Conservation (phyloP, 176 grass and related monocot genomes). For the Olyra latifolia region DNA sequence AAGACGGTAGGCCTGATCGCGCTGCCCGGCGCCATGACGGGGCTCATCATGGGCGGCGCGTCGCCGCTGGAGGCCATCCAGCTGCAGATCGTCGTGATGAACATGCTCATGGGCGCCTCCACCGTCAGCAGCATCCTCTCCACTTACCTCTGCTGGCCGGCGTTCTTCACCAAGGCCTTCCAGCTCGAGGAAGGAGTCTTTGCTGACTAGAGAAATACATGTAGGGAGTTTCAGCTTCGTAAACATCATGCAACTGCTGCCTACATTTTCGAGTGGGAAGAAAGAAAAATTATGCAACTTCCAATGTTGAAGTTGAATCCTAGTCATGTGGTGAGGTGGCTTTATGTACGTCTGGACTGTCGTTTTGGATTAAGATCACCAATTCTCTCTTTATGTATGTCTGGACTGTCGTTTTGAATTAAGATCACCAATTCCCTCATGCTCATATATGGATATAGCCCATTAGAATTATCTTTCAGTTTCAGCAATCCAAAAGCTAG, state of each 20-base stretch:
- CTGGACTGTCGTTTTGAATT: background rate
- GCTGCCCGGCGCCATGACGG: conserved; percentile 78
- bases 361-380: background rate
- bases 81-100: conserved; percentile 79
- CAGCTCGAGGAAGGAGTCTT: conserved; percentile 68
- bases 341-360: background rate
- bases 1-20: conserved; percentile 83
- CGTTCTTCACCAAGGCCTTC: conserved; percentile 84
- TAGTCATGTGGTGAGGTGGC: background rate
- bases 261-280: background rate
- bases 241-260: background rate
- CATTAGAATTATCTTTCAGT: background rate
- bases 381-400: background rate
- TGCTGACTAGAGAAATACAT: conserved; percentile 27
- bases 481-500: background rate
- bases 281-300: background rate
- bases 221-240: background rate
- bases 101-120: conserved; percentile 82
- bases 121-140: conserved; percentile 83
- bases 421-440: background rate
- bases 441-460: background rate
- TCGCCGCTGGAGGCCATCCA: conserved; percentile 82
- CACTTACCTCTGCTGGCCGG: conserved; percentile 83
- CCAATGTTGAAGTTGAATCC: background rate
- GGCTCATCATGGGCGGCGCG: conserved; percentile 80